Conservation (phyloP, 1,139 yeast species). For the Candida pseudocylindracea region DNA sequence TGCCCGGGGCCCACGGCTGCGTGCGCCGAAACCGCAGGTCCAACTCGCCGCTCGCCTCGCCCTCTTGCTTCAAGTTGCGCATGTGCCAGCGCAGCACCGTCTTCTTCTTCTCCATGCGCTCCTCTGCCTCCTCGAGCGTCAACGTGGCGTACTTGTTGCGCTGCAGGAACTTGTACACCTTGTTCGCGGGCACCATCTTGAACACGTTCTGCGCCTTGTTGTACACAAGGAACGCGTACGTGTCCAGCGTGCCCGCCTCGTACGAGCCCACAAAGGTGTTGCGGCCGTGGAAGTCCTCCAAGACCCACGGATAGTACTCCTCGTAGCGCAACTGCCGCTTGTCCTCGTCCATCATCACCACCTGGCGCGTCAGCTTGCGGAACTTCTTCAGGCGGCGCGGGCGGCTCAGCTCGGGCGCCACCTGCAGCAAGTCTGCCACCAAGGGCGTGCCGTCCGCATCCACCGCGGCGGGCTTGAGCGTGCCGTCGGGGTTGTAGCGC, state of each 20-base stretch:
- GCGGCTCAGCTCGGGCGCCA: conserved; percentile 88
- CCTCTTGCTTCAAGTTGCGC: conserved; percentile 65
- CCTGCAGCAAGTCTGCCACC: conserved; percentile 33
- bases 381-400: conserved; percentile 37
- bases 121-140: conserved; percentile 92
- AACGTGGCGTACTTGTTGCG: conserved; percentile 84
- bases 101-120: conserved; percentile 65
- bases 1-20: conserved; percentile 2
- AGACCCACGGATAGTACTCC: conserved; percentile 94
- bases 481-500: conserved; percentile 5
- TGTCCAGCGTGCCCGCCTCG: conserved; percentile 82
- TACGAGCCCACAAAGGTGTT: conserved; percentile 92
- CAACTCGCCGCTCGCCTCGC: conserved; percentile 17
- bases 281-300: conserved; percentile 87
- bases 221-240: conserved; percentile 63
- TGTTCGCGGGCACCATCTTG: conserved; percentile 87
- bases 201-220: conserved; percentile 53
- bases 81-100: conserved; percentile 88
- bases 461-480: conserved; percentile 4
- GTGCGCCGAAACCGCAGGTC: conserved; percentile 16
- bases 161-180: conserved; percentile 82
- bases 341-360: conserved; percentile 56
- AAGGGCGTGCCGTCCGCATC: conserved; percentile 2
- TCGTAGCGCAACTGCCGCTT: conserved; percentile 76
- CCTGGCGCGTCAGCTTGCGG: conserved; percentile 71